Base-by-base conservation (phyloP, 805 yeast species). In the Kluyveromyces siamensis region DNA sequence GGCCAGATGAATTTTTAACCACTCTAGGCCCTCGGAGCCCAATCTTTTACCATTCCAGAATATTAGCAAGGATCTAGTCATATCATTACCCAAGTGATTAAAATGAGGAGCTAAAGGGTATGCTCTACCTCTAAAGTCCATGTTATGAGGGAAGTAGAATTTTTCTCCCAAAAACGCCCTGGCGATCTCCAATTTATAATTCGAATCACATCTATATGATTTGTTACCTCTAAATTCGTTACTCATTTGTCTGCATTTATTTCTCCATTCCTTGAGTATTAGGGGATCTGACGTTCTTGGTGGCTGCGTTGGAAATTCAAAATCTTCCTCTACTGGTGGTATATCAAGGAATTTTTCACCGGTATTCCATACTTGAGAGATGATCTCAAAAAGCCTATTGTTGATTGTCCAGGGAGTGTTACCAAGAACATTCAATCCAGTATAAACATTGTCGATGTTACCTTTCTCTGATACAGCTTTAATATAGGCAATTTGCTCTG, bases 111-210 rank as follows among this genome's bases (percentile, higher is more conserved):
- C 79, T 40, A 85, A 66, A 21, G 95, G 95, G 59, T 85, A 85
- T 2, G 91, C 88, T 65, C 95, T 77, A 8, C 95, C 95, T 68
- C 95, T 76, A 59, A 85, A 85, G 65, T 85, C 95, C 49, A 85
- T 68, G 53, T 84, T 84, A 61, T 86, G 91, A 8, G 95, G 93
- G 70, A 85, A 85, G 60, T 76, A 84, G 57, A 85, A 76, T 56
- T 75, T 75, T 63, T 85, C 93, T 21, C 95, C 95, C 25, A 84
- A 68, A 66, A 84, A 88, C 0, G 96, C 96, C 54, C 98, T 76
- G 0, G 99, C 98, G 61, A 93, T 88, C 66, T 93, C 99, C 46
- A 93, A 69, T 64, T 88, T 93, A 66, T 93, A 93, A 64, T 93
- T 91, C 53, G 87, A 75, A 66, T 90, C 97, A 70, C 99, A 93